These are phyloP conservation scores for Phaffomyces antillensis DNA, from an alignment of 805 yeast species.

Conservation along the genomic window DNA sequence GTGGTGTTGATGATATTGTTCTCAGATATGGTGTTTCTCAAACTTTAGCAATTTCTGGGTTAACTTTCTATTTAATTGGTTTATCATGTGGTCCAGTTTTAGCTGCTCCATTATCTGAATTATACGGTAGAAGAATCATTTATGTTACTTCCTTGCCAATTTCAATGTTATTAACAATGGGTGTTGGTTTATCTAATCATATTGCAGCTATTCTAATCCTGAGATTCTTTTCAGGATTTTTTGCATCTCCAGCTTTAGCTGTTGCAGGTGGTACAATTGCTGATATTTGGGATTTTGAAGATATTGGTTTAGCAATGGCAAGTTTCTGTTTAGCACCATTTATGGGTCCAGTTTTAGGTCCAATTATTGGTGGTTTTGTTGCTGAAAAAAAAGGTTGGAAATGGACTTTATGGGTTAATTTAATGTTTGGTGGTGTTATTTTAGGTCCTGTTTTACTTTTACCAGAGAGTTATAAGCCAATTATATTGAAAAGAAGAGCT, in stretches of 20 bases:
- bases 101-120: slow-evolving; percentile 67
- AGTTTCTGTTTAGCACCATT: slow-evolving; percentile 75
- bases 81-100: slow-evolving; percentile 63
- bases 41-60: slow-evolving; percentile 58
- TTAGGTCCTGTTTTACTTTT: slow-evolving; percentile 40
- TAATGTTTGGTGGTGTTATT: slow-evolving; percentile 55
- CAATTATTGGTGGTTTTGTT: slow-evolving; percentile 68
- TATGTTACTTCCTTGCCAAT: slow-evolving; percentile 54
- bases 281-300: slow-evolving; percentile 65
- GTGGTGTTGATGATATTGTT: slow-evolving; percentile 52
- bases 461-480: slow-evolving; percentile 71
- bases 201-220: slow-evolving; percentile 57
- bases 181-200: slow-evolving; percentile 58
- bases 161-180: slow-evolving; percentile 68
- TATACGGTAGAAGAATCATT: slow-evolving; percentile 58
- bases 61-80: slow-evolving; percentile 66
- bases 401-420: slow-evolving; percentile 67
- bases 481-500: slow-evolving; percentile 55
- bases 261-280: slow-evolving; percentile 80
- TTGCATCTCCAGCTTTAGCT: slow-evolving; percentile 78
- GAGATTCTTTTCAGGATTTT: slow-evolving; percentile 66
- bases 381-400: slow-evolving; percentile 56
- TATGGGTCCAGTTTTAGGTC: slow-evolving; percentile 74
- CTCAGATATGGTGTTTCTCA: slow-evolving; percentile 44
- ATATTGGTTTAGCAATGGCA: slow-evolving; percentile 68